Percentiles rank a stretch among this genome's conserved stretches.
Conservation (phyloP, 176 grass and related monocot species). For the Tillandsia leiboldiana region DNA sequence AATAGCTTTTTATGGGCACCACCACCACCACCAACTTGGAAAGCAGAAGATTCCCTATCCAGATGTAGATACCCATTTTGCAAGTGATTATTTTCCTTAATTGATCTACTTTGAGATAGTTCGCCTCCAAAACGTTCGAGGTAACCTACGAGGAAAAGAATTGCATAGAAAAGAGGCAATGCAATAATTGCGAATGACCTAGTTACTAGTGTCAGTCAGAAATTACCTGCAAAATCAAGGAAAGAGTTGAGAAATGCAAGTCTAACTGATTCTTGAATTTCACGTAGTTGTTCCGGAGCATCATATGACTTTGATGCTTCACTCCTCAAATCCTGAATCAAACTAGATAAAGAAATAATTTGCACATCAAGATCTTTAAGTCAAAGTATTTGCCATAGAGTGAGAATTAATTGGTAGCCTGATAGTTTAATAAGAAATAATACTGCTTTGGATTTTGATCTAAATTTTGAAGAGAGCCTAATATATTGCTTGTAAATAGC, state of each 20-base stretch:
- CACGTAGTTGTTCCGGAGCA: slow-evolving; percentile 75
- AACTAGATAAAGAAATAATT: slow-evolving; percentile 27
- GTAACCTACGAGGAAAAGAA: slow-evolving; percentile 44
- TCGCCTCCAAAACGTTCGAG: slow-evolving; percentile 66
- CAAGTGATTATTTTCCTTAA: slow-evolving; percentile 59
- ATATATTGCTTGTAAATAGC: neutral
- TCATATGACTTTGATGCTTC: slow-evolving; percentile 67
- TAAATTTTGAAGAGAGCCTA: too few relatives aligned
- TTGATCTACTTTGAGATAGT: slow-evolving; percentile 65
- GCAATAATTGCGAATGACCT: slow-evolving; percentile 1
- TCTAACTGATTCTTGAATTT: slow-evolving; percentile 96
- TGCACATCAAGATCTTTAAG: neutral
- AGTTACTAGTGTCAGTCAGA: neutral
- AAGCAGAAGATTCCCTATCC: slow-evolving; percentile 35
- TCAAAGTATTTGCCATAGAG: too few relatives aligned
- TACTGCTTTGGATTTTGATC: too few relatives aligned
- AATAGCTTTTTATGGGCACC: slow-evolving; percentile 71
- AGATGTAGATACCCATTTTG: slow-evolving; percentile 74
- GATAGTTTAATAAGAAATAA: too few relatives aligned
- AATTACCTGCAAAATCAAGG: slow-evolving; percentile 89
- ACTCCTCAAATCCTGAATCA: slow-evolving; percentile 81
- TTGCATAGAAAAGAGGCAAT: slow-evolving; percentile 26
- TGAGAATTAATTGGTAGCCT: too few relatives aligned
- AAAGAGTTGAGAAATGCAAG: slow-evolving; percentile 97
- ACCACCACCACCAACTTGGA: slow-evolving; percentile 23